Conservation (phyloP, 2,329 filamentous ascomycete genomes). For the Aspergillus tamarii region DNA sequence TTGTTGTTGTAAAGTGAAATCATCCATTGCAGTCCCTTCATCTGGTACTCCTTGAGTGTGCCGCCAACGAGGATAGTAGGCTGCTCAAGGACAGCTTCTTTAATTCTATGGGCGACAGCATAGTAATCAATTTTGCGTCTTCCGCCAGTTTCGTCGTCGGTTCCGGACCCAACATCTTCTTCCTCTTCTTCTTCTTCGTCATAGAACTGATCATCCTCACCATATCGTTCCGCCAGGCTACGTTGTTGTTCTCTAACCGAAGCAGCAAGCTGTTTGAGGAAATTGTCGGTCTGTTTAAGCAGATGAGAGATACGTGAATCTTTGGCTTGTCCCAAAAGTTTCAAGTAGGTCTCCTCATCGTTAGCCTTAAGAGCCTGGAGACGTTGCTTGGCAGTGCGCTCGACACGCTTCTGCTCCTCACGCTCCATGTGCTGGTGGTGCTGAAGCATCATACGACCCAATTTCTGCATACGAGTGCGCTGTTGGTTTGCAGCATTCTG, state of each 20-base stretch:
- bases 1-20: slow-evolving; percentile 99
- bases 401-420: slow-evolving; percentile 97
- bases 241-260: slow-evolving; percentile 95
- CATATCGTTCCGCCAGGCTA: slow-evolving; percentile 77
- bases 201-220: slow-evolving; percentile 60
- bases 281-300: slow-evolving; percentile 94
- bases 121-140: slow-evolving; percentile 94
- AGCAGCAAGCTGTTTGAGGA: slow-evolving; percentile 90
- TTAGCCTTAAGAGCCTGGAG: slow-evolving; percentile 97
- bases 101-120: slow-evolving; percentile 92
- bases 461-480: slow-evolving; percentile 76
- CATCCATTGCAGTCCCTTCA: slow-evolving; percentile 99
- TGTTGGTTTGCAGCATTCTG: slow-evolving; percentile 68
- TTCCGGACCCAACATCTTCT: slow-evolving; percentile 67
- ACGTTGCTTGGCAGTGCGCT: slow-evolving; percentile 98
- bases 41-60: slow-evolving; percentile 91
- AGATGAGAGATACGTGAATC: slow-evolving; percentile 98
- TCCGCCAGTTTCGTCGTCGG: slow-evolving; percentile 64
- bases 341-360: slow-evolving; percentile 98
- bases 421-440: slow-evolving; percentile 98
- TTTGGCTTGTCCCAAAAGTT: slow-evolving; percentile 96
- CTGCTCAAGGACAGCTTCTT: slow-evolving; percentile 85
- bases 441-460: slow-evolving; percentile 83
- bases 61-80: slow-evolving; percentile 88
- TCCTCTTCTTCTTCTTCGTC: slow-evolving; percentile 65